Evolutionary conservation across 345 rosid genomes (phyloP).

Genomic region (Sisymbrium irio): DNA sequence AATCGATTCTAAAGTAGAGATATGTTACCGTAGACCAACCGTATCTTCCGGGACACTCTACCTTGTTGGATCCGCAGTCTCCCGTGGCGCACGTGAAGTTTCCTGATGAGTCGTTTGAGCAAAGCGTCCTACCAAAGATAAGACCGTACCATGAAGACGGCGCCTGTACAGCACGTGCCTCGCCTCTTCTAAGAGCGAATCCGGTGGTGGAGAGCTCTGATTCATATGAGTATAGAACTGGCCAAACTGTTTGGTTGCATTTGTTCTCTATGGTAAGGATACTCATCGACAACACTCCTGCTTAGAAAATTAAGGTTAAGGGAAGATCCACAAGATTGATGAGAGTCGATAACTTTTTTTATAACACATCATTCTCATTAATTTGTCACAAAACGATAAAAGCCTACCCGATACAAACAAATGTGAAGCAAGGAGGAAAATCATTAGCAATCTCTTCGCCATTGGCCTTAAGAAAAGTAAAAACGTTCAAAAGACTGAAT

Average conservation of each 20-base stretch:
- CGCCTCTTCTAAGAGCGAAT: constrained; percentile 10
- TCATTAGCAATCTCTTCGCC: background rate
- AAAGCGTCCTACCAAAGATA: constrained; percentile 22
- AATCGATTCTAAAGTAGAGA: constrained; percentile 7
- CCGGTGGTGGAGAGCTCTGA: constrained; percentile 16
- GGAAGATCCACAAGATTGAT: too few species aligned
- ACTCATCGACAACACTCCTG: constrained; percentile 20
- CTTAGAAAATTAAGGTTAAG: background rate
- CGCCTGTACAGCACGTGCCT: constrained; percentile 12
- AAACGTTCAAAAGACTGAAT: background rate
- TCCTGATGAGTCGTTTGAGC: constrained; percentile 19
- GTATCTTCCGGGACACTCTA: constrained; percentile 3
- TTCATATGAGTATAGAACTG: constrained; percentile 20
- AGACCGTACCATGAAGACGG: constrained; percentile 33
- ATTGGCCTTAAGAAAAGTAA: background rate
- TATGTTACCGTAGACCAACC: constrained; percentile 19
- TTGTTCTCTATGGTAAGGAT: constrained; percentile 27
- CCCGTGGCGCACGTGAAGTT: constrained; percentile 16
- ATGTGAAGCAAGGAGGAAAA: constrained; percentile 12
- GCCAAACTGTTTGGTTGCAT: constrained; percentile 27
- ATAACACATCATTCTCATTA: background rate
- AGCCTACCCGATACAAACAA: constrained; percentile 11
- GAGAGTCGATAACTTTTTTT: too few species aligned
- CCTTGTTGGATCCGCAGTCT: constrained; percentile 15
- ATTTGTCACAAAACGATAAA: background rate